Base-by-base conservation (phyloP, 2,329 filamentous ascomycete species). In the Trichoderma citrinoviride region DNA sequence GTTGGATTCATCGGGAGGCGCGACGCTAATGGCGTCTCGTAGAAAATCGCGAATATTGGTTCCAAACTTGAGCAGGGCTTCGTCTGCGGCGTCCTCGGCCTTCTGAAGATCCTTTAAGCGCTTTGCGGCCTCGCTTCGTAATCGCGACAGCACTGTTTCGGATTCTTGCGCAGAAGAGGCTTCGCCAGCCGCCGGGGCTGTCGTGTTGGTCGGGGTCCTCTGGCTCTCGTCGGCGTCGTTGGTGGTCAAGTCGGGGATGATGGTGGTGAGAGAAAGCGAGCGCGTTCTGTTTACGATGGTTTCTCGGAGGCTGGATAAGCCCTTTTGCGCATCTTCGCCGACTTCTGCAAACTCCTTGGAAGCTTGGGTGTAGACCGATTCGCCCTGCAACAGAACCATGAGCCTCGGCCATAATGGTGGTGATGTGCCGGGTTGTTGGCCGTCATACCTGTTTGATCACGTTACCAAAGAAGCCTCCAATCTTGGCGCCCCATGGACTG, bases 1-100 rank as follows among this genome's bases (percentile, higher is more conserved):
- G 54, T 79, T 80, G 5, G 80, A 80, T 1, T 80, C 82, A 4
- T 82, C 80, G 0, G 92, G 92, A 0, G 93, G 90, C 17, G 92
- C 89, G 71, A 99, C 92, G 61, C 86, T 92, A 64, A 99, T 90
- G 57, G 95, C 95, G 70, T 99, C 94, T 60, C 89, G 87, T 67
- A 99, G 81, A 79, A 96, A 98, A 77, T 94, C 90, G 43, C 92
- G 86, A 55, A 99, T 87, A 71, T 95, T 97, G 65, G 88, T 87
- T 23, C 95, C 95, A 72, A 98, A 97, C 69, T 92, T 91, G 70
- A 98, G 81, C 10, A 99, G 85, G 0, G 95, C 95, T 77, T 98
- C 95, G 75, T 99, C 95, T 7, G 95, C 95, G 4, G 94, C 94
- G 74, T 98, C 94, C 77, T 99, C 95, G 14, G 94, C 95, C 71